Evolutionary conservation across 2,329 filamentous ascomycete species (phyloP).

Genomic region (Pseudocercospora cruenta): DNA sequence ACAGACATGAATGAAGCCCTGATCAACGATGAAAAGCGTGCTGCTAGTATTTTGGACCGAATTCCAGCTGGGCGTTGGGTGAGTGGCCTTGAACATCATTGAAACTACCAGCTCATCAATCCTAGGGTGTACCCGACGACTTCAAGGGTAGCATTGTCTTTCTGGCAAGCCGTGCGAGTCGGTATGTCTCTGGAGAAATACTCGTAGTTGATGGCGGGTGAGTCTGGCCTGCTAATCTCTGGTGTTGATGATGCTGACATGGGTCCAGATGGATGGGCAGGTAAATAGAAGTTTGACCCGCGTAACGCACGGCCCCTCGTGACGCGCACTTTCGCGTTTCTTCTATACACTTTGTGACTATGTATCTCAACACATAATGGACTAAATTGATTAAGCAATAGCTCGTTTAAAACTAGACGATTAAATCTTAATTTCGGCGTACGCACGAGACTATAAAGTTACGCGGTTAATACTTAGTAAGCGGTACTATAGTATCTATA

Average conservation of each 20-base stretch:
- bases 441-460: too few relatives aligned
- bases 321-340: too few relatives aligned
- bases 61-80: conserved; percentile 88
- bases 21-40: conserved; percentile 69
- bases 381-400: too few relatives aligned
- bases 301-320: too few relatives aligned
- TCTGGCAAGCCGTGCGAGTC: conserved; percentile 72
- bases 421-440: too few relatives aligned
- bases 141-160: conserved; percentile 83
- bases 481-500: too few relatives aligned
- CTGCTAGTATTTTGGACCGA: conserved; percentile 72
- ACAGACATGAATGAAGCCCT: conserved; percentile 91
- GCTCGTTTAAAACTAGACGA: too few relatives aligned
- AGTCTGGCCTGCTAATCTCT: neutral
- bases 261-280: neutral
- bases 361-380: too few relatives aligned
- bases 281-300: too few relatives aligned
- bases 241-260: neutral
- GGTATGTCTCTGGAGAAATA: conserved; percentile 79
- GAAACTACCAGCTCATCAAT: neutral
- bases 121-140: conserved; percentile 64
- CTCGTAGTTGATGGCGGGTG: conserved; percentile 86
- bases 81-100: conserved; percentile 27
- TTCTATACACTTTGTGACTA: too few relatives aligned
- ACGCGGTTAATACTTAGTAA: too few relatives aligned